phyloP scores from a whole-genome alignment of 2,329 filamentous ascomycete genomes.

The Colletotrichum nymphaeae region DNA sequence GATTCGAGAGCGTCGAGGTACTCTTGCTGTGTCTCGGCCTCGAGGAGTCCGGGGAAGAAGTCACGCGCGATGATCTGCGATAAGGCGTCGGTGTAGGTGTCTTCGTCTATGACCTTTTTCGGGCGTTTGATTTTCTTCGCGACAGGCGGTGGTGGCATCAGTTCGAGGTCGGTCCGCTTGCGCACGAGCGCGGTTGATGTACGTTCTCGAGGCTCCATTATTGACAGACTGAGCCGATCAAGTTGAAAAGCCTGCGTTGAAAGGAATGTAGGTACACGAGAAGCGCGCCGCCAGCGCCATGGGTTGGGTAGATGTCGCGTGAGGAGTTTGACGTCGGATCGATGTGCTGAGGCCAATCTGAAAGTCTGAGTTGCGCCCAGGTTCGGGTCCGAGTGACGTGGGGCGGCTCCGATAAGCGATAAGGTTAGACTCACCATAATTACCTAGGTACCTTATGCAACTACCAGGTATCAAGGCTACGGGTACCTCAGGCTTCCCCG shows the following conservation, averaged over 20 bases:
- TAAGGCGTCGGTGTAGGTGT: slow-evolving; percentile 89
- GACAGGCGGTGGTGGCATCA: slow-evolving; percentile 90
- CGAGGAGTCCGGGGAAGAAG: slow-evolving; percentile 92
- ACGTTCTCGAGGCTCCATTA: slow-evolving; percentile 50
- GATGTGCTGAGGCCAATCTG: slow-evolving; percentile 2
- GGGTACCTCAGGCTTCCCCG: not conserved
- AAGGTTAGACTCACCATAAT: not conserved
- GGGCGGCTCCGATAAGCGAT: slow-evolving; percentile 11
- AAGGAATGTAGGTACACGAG: not conserved
- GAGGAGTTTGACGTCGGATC: not conserved
- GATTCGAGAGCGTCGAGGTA: slow-evolving; percentile 93
- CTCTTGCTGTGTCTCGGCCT: slow-evolving; percentile 88
- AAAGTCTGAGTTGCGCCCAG: slow-evolving; percentile 1
- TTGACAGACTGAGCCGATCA: not conserved
- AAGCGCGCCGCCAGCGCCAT: not conserved
- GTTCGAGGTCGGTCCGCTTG: slow-evolving; percentile 74
- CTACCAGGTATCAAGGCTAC: not conserved
- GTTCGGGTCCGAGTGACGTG: slow-evolving; percentile 5
- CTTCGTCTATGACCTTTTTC: slow-evolving; percentile 89
- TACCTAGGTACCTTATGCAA: not conserved
- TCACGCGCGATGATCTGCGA: slow-evolving; percentile 96
- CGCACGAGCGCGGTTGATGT: slow-evolving; percentile 71
- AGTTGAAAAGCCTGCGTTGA: not conserved
- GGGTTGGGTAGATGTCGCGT: not conserved
- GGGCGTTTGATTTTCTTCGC: slow-evolving; percentile 93